Percentiles rank a stretch among this genome's conserved stretches.
phyloP scores from a whole-genome alignment of 2,329 filamentous ascomycete genomes.

The Biscogniauxia mediterranea region DNA sequence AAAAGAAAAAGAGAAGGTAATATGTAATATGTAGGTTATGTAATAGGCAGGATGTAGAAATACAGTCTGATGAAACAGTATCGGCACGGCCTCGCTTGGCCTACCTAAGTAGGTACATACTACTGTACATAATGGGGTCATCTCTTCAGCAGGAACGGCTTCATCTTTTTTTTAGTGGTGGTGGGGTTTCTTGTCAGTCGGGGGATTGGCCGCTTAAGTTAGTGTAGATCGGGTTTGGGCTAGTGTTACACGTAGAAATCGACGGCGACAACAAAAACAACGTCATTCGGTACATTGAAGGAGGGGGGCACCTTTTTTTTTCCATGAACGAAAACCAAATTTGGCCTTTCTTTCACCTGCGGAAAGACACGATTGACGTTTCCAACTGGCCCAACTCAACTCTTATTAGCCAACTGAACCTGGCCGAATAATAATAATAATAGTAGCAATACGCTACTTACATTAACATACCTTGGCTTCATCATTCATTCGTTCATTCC shows the following conservation, averaged over 20 bases:
- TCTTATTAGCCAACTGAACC: background rate
- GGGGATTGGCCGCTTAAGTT: background rate
- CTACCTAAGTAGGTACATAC: too few species aligned
- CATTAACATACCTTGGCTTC: too few species aligned
- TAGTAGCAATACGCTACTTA: too few species aligned
- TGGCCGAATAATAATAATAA: background rate
- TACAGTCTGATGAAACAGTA: too few species aligned
- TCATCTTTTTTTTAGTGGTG: background rate
- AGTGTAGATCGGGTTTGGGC: background rate
- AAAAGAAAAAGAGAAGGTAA: too few species aligned
- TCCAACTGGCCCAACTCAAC: background rate
- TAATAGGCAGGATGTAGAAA: too few species aligned
- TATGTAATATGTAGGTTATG: too few species aligned
- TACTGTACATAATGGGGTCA: too few species aligned
- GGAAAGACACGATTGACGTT: background rate
- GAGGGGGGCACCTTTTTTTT: too few species aligned
- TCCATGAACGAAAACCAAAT: background rate
- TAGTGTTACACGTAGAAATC: background rate
- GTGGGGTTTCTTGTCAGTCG: background rate
- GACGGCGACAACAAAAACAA: background rate
- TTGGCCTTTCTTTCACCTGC: background rate
- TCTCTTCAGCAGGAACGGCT: too few species aligned
- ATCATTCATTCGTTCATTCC: background rate
- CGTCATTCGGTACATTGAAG: background rate
- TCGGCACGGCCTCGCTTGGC: too few species aligned